Base-by-base conservation (phyloP, 257 asterid genomes). In the Solanum sejunctum region DNA sequence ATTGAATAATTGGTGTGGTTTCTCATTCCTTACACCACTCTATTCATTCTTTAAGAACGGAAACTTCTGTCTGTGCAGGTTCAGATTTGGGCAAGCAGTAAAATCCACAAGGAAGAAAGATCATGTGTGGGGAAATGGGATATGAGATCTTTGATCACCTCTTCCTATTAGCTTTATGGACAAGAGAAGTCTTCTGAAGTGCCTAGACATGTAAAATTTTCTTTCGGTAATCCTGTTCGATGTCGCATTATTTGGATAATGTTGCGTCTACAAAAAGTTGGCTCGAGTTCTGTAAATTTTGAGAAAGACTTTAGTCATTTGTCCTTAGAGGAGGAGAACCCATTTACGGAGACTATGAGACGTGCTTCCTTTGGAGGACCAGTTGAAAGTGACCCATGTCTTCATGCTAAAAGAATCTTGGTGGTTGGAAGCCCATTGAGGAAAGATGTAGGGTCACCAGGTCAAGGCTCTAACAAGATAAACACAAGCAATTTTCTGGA, bases 51-150 rank as follows among this genome's bases (percentile, higher is more conserved):
- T 82, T 82, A 82, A 63, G 43, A 49, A 66, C 49, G 43, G 47
- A 60, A 66, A 56, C 72, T 75, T 57, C 64, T 85, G 79, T 89
- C 52, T 88, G 28, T 81, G 75, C 86, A 96, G 99, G 95, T 96
- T n/a, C 99, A 96, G 91, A 93, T 96, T 83, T 96, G 98, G 99
- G 97, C 92, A 28, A 90, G 99, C 92, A 89, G 92, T 89, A 96
- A 89, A 88, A 88, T 96, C 69, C 91, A 93, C 84, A 92, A 85
- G 92, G 98, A 94, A 85, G 97, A 93, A 88, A 90, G 98, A 81
- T 87, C 91, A n/a, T 93, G 99, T 85, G 90, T 95, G 13, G 98
- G 99, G 58, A 96, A 96, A 89, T 96, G 99, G 98, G 98, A 96
- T 91, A 84, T 96, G 85, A 91, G 88, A 54, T 90, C 98, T 64